Evolutionary conservation across 2,329 filamentous ascomycete genomes (phyloP), one percentile per base, ranked within the genome.

Genomic region (Ophiostoma perfectum): DNA sequence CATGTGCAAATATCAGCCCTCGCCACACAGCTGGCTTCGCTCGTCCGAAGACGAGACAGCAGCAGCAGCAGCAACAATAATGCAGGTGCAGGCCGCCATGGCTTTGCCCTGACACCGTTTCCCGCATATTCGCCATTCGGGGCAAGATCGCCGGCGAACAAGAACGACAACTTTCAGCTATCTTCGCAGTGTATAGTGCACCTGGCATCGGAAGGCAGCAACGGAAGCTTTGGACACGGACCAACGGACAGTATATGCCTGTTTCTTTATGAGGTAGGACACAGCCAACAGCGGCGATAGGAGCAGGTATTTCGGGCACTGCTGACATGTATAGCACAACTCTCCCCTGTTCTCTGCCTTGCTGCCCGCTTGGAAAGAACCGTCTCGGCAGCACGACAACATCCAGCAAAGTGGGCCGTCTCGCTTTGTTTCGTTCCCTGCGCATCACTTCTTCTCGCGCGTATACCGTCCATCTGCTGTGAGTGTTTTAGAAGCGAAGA

Each of bases 371-470:
- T 81, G 79, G 79, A 78, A 77, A 70, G 74, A 77, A 18, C 73
- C 77, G 2, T 73, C 16, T 18, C 60, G 76, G 16, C 75, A 80
- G 47, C 72, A 73, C 66, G 77, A 78, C 69, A 70, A 71, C 9
- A 75, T 84, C 65, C 78, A 77, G 64, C 78, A 77, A 38, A 74
- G 78, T 18, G 83, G 84, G 0, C 82, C 85, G 0, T 75, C 76
- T 3, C 74, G 76, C 58, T 86, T 85, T 70, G 78, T 78, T 49
- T 75, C 75, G 0, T 87, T 87, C 67, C 85, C 85, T 1, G 78
- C 81, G 11, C 85, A 87, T 69, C 84, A 87, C 72, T 86, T 84
- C 73, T 87, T 86, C 68, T 80, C 81, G 38, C 80, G 84, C 11
- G 79, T 86, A 5, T 86, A 83, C 71, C 81, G 85, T 38, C 83